Conservation (phyloP, 257 asterid species). For the Solanum peruvianum region DNA sequence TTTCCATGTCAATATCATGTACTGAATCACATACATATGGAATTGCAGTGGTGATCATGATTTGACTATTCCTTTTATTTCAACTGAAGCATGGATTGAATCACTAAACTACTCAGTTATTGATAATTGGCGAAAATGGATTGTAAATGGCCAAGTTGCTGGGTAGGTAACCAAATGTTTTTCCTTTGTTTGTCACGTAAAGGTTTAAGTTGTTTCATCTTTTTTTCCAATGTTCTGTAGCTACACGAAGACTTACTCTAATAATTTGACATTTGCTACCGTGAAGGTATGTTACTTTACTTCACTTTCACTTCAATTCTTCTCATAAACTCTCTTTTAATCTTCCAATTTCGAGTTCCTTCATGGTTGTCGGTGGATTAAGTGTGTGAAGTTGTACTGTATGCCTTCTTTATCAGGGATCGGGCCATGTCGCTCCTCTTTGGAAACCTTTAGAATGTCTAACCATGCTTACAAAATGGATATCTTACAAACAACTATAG, state of each 20-base stretch:
- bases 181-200: not conserved
- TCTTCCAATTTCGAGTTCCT: not conserved
- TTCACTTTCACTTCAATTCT: not conserved
- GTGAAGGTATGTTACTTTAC: not conserved
- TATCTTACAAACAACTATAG: not conserved
- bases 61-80: not conserved
- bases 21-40: not conserved
- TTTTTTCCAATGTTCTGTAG: not conserved
- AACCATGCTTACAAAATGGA: not conserved
- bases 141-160: not conserved
- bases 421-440: not conserved
- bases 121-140: not conserved
- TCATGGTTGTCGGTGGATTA: not conserved
- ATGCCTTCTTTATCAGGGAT: not conserved
- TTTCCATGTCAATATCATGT: not conserved
- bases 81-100: not conserved
- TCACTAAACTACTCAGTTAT: not conserved
- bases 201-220: not conserved
- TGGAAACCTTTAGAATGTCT: not conserved
- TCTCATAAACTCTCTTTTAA: not conserved
- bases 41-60: not conserved
- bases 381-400: not conserved
- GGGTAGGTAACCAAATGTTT: not conserved
- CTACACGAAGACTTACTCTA: not conserved
- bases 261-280: not conserved